phyloP scores from a whole-genome alignment of 148 eudicot genomes.

The Dysphania ambrosioides region DNA sequence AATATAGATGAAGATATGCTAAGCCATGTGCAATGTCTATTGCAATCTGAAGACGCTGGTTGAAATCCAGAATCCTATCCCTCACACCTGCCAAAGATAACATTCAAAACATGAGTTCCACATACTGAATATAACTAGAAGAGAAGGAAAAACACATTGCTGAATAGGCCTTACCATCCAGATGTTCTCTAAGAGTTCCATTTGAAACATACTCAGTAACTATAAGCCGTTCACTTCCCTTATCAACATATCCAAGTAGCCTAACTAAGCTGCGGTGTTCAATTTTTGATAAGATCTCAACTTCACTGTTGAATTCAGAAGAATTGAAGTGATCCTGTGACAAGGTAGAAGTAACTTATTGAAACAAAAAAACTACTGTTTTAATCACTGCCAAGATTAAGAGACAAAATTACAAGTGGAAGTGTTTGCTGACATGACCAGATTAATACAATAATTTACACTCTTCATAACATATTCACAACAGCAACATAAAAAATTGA shows the following conservation, averaged over 20 bases:
- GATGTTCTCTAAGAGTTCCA: slow-evolving; percentile 94
- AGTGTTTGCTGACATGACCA: not conserved
- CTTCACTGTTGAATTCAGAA: slow-evolving; percentile 77
- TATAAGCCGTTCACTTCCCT: slow-evolving; percentile 77
- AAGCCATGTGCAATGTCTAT: slow-evolving; percentile 89
- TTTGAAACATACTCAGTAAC: slow-evolving; percentile 86
- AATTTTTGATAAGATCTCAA: slow-evolving; percentile 84
- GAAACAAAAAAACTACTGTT: not conserved
- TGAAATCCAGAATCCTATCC: slow-evolving; percentile 71
- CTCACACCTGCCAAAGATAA: slow-evolving; percentile 52
- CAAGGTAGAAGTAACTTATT: slow-evolving; percentile 1
- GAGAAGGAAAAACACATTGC: not conserved
- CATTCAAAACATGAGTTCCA: slow-evolving; percentile 23
- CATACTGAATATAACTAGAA: not conserved
- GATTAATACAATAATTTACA: not conserved
- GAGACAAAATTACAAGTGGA: not conserved
- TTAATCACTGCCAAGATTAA: not conserved
- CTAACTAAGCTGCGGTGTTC: slow-evolving; percentile 84
- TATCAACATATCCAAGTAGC: slow-evolving; percentile 84
- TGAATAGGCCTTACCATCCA: slow-evolving; percentile 67
- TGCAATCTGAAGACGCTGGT: slow-evolving; percentile 87
- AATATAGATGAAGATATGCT: slow-evolving; percentile 85
- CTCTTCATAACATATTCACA: not conserved
- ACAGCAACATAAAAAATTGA: not conserved
- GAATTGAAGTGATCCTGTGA: slow-evolving; percentile 70